Conservation (phyloP, 2,329 filamentous ascomycete species). For the Tympanopsis confertula region DNA sequence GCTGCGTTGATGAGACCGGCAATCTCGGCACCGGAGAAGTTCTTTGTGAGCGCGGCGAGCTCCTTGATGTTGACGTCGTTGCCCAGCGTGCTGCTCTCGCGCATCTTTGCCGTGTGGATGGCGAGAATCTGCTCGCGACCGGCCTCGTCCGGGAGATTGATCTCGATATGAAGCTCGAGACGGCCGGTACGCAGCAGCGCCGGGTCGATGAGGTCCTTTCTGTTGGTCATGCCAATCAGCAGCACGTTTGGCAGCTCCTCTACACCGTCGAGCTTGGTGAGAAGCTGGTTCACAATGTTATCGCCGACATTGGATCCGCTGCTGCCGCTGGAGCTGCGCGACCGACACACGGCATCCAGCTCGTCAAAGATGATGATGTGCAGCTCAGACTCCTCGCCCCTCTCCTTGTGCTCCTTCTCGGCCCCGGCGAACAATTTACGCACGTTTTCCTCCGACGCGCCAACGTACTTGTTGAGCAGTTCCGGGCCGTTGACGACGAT, state of each 20-base stretch:
- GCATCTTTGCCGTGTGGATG: constrained; percentile 32
- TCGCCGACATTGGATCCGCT: constrained; percentile 66
- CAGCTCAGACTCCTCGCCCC: constrained; percentile 62
- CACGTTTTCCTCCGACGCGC: constrained; percentile 67
- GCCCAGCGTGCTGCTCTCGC: constrained; percentile 37
- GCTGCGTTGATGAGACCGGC: constrained; percentile 60
- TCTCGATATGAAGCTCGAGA: constrained; percentile 66
- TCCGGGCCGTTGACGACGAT: constrained; percentile 69
- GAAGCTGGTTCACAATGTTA: constrained; percentile 64
- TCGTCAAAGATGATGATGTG: constrained; percentile 73
- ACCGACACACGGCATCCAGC: constrained; percentile 65
- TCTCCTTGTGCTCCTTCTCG: constrained; percentile 68
- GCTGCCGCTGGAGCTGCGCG: constrained; percentile 57
- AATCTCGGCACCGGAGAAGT: constrained; percentile 66
- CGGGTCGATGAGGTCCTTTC: constrained; percentile 71
- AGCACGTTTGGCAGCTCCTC: constrained; percentile 68
- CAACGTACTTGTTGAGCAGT: constrained; percentile 65
- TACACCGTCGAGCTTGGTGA: constrained; percentile 66
- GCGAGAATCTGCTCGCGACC: constrained; percentile 59
- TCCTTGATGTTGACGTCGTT: constrained; percentile 52
- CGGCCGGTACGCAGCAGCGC: constrained; percentile 59
- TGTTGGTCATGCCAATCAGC: constrained; percentile 68
- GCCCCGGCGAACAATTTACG: constrained; percentile 67
- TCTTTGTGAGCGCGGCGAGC: constrained; percentile 56
- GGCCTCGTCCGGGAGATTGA: constrained; percentile 58